Evolutionary conservation across 768 basidiomycete genomes (phyloP), one percentile per base, ranked within the genome.

Genomic region (Lepiota subincarnata): DNA sequence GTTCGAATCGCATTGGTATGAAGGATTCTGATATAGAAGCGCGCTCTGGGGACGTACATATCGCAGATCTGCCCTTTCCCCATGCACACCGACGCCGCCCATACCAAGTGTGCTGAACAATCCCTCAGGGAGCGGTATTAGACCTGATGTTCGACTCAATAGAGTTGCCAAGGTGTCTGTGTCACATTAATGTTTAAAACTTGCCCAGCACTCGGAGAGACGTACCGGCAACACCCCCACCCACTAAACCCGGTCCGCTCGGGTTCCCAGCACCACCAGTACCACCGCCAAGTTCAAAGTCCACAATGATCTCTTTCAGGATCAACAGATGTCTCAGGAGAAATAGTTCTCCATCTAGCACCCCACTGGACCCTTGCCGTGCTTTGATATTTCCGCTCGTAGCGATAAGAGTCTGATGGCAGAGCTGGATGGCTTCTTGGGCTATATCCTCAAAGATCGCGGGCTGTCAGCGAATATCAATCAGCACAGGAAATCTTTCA

Each of bases 401-500:
- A 4, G 78, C 67, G 34, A 88, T 74, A 3, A 98, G 79, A 0
- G 95, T 96, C 55, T 86, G 79, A 34, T 86, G 82, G 66, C 94
- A 96, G 3, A 92, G 73, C 11, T 79, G 76, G 28, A 97, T 78
- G 0, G 95, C 92, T 70, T 98, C 95, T 70, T 94, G 91, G 0
- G 96, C 94, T 37, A 98, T 89, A 66, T 99, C 97, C 61, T 94
- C 89, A 55, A 97, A 99, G 54, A 98, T 95, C 1, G 84, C 87
- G n/a, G 90, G 86, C 94, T 98, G 55, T 31, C 2, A 31, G 8
- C 10, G 7, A 5, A 31, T 8, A 39, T 37, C 51, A 53, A 34
- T 48, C 35, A 40, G 14, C 28, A 37, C 36, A 36, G 31, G 36
- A 42, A 34, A 13, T 37, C 24, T 24, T 46, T n/a, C 14, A 45